Percentiles rank a stretch among this genome's conserved stretches.
These are phyloP conservation scores for Solanum pimpinellifolium DNA, from an alignment of 257 asterid species.

Conservation along the genomic window DNA sequence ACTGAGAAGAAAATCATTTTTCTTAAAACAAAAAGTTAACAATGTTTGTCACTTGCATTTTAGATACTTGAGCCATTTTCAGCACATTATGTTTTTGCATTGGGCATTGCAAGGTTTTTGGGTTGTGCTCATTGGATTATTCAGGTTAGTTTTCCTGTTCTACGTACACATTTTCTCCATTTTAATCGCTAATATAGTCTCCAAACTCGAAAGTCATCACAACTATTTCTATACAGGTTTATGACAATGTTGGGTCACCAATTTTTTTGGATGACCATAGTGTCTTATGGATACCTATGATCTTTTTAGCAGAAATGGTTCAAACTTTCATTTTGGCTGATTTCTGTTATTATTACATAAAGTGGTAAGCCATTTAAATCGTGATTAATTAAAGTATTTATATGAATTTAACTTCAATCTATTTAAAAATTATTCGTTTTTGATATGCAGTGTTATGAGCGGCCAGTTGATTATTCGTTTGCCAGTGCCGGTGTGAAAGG, in stretches of 20 bases:
- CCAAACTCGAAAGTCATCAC: neutral
- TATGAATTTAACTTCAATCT: neutral
- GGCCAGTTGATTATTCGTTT: conserved; percentile 53
- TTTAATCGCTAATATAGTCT: neutral
- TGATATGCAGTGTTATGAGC: conserved; percentile 45
- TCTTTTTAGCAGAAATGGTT: conserved; percentile 51
- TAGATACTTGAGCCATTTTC: conserved; percentile 93
- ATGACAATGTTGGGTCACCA: conserved; percentile 49
- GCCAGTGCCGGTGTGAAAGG: conserved; percentile 37
- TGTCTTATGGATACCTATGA: conserved; percentile 64
- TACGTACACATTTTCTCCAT: neutral
- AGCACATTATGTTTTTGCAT: conserved; percentile 83
- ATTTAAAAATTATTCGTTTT: neutral
- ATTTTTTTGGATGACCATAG: conserved; percentile 46
- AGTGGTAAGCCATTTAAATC: conserved; percentile 31
- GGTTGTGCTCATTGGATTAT: conserved; percentile 94
- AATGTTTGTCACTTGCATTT: neutral
- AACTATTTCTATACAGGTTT: conserved; percentile 25
- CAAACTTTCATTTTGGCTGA: conserved; percentile 88
- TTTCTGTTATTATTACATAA: conserved; percentile 80
- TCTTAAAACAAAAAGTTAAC: neutral
- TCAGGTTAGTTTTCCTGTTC: conserved; percentile 30
- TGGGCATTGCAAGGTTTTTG: conserved; percentile 74
- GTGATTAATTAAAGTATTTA: neutral
- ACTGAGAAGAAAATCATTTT: neutral